Base-by-base conservation (phyloP, 352 stramenopile genomes). In the Globisporangium yorkense region DNA sequence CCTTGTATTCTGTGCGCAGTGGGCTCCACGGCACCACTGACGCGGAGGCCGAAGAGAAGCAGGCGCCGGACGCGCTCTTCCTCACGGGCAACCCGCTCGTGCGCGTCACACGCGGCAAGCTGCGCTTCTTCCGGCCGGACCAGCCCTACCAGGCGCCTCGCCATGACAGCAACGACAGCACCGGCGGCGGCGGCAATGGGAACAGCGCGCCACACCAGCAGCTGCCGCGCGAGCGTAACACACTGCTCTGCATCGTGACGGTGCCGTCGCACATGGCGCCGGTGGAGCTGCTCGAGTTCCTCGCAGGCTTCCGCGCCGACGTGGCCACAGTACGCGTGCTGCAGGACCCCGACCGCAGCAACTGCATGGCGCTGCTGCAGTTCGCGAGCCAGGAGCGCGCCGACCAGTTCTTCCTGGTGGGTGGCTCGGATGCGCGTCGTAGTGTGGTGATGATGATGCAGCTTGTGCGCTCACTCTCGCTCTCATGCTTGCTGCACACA, bases 291-390 rank as follows among this genome's bases (percentile, higher is more conserved):
- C 72, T 95, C 24, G 84, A 94, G 58, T 94, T 95, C 52, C 71
- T 90, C 54, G 71, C 81, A 20, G 71, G 77, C 46, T 94, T 90
- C 64, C 79, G 81, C 48, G 58, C 72, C 24, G 74, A 92, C 53
- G 90, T 94, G 27, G 68, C 76, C 48, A 72, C 90, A 13, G 77
- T 95, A 52, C 86, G 82, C 48, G 83, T 94, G 49, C 67, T 95
- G 37, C 89, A 88, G 54, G 86, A 95, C 57, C 74, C 84, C 2
- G 79, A 91, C 48, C 76, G 83, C 49, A 80, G 67, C 68, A 93
- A 93, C 54, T 93, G 86, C 62, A 92, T 95, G 84, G 77, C 84
- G 45, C 74, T 94, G 44, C 76, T 95, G 62, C 86, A 93, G 57
- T 95, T 94, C 64, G 62, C 75, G 33, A 63, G 63, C n/a, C 84